Base-by-base conservation (phyloP, 306 rosid species). In the Quercus cerris region DNA sequence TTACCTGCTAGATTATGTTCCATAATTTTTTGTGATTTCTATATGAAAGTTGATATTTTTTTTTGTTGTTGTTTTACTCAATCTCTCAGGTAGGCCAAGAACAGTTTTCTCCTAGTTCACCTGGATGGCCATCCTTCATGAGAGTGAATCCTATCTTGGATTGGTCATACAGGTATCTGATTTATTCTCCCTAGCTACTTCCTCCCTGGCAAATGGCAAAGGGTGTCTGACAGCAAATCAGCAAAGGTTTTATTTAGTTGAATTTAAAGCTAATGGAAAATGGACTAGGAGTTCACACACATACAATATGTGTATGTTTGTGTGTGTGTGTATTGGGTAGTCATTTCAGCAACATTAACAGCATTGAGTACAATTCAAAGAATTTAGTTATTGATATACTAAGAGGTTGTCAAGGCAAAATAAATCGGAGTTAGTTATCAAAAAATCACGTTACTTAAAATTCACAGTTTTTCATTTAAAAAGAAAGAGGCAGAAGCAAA, bases 101-200 rank as follows among this genome's bases (percentile, higher is more conserved):
- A 77, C 98, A 93, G 74, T 95, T 95, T 84, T 93, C 95, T 54
- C 99, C 99, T 72, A 95, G 99, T 84, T 95, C 99, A 78, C 86
- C 87, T 56, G 97, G 99, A 35, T 95, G 99, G 99, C 99, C 98
- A 71, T 86, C 97, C 78, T 91, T 95, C 82, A 95, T 95, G 99
- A 90, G 99, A 83, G 98, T 95, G 84, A 93, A 95, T 87, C 98
- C 99, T 74, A 91, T 95, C 85, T 86, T 95, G 85, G 97, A 95
- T 88, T 95, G 99, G 99, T 95, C 99, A 57, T 95, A 95, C 93
- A 89, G 93, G 93, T 89, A 38, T 58, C 44, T 71, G 19, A 66
- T 70, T 31, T 82, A 75, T 71, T 74, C 78, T 80, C 41, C 56
- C 7, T 70, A 10, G n/a, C 51, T 35, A 28, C 18, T 63, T 23